phyloP scores from a whole-genome alignment of 257 asterid genomes.

The Scutellaria galericulata region DNA sequence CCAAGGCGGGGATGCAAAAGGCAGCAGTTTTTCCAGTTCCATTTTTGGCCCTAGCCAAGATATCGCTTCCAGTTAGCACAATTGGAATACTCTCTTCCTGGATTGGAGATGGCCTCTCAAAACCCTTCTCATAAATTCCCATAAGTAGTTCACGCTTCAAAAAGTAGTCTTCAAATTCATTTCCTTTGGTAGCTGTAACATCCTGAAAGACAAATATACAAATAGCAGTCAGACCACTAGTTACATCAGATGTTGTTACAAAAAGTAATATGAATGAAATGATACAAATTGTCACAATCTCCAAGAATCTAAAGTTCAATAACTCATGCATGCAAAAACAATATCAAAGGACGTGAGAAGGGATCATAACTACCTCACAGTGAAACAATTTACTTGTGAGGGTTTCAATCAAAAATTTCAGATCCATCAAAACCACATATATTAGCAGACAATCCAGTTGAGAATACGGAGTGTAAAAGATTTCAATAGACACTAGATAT shows the following conservation, averaged over 20 bases:
- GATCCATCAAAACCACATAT: not conserved
- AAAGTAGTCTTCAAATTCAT: constrained; percentile 89
- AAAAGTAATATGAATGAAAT: constrained; percentile 8
- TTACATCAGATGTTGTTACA: not conserved
- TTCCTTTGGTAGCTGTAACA: constrained; percentile 94
- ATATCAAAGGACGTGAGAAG: not conserved
- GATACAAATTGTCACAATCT: constrained; percentile 19
- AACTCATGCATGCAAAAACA: constrained; percentile 2
- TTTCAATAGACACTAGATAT: not conserved
- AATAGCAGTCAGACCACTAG: constrained; percentile 24
- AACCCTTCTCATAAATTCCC: constrained; percentile 97
- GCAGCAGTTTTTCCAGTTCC: constrained; percentile 98
- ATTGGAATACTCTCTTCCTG: constrained; percentile 98
- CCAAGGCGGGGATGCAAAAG: constrained; percentile 86
- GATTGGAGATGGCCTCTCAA: constrained; percentile 91
- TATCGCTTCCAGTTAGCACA: constrained; percentile 90
- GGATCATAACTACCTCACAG: not conserved
- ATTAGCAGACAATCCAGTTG: not conserved
- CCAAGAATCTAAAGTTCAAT: constrained; percentile 1
- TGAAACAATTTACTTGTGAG: constrained; percentile 14
- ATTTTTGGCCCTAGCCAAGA: constrained; percentile 91
- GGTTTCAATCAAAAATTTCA: constrained; percentile 1
- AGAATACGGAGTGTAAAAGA: not conserved
- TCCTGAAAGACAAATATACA: constrained; percentile 53
- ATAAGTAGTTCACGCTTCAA: constrained; percentile 85